Evolutionary conservation across 2,329 filamentous ascomycete genomes (phyloP).

Genomic region (Ophiostoma montium): DNA sequence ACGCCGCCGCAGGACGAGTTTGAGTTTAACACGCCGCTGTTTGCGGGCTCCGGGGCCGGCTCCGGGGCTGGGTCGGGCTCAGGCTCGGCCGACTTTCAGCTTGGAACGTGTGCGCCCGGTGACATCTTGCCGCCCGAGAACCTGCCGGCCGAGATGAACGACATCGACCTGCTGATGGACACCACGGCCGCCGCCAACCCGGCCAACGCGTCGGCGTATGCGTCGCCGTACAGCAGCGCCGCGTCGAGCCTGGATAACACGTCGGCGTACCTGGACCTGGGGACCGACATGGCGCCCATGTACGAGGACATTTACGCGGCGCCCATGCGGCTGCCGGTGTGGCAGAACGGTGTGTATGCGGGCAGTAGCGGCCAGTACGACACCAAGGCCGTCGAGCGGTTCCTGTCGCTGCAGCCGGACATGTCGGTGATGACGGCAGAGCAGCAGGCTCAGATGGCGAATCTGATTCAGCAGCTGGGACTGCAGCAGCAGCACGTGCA

Average conservation of each 20-base stretch:
- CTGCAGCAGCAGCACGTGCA: slow-evolving; percentile 6
- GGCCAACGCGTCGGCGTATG: slow-evolving; percentile 39
- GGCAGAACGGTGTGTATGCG: slow-evolving; percentile 28
- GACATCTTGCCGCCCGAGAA: slow-evolving; percentile 12
- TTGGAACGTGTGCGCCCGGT: slow-evolving; percentile 20
- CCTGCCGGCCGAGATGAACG: slow-evolving; percentile 26
- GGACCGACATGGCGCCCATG: slow-evolving; percentile 45
- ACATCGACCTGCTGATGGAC: slow-evolving; percentile 19
- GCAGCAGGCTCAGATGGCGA: slow-evolving; percentile 11
- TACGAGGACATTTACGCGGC: slow-evolving; percentile 49
- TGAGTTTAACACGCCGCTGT: slow-evolving; percentile 1
- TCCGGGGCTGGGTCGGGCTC: no score
- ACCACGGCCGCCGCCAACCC: slow-evolving; percentile 10
- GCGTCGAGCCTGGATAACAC: slow-evolving; percentile 31
- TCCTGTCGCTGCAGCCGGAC: slow-evolving; percentile 22
- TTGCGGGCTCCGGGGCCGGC: neutral
- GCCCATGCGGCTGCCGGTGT: slow-evolving; percentile 38
- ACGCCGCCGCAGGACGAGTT: slow-evolving; percentile 42
- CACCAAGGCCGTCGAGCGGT: slow-evolving; percentile 15
- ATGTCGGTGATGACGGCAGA: slow-evolving; percentile 18
- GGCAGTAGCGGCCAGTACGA: slow-evolving; percentile 22
- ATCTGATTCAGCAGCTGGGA: no score
- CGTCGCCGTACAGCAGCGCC: slow-evolving; percentile 26
- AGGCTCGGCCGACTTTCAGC: slow-evolving; percentile 32
- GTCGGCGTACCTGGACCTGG: slow-evolving; percentile 45